Conservation (phyloP, 805 yeast genomes). For the Ascoidea rubescens region DNA sequence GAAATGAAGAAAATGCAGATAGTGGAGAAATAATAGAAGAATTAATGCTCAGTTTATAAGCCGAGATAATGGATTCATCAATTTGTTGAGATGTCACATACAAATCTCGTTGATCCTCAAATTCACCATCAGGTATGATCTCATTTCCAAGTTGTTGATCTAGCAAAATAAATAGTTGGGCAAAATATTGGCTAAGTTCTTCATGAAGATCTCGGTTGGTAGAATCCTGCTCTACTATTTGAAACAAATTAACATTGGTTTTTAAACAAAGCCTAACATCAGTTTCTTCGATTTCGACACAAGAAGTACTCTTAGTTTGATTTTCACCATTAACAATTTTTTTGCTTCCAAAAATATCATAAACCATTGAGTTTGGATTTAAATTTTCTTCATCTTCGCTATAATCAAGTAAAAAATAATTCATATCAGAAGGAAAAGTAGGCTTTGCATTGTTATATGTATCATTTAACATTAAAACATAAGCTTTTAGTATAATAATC, state of each 20-base stretch:
- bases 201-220: constrained; percentile 30
- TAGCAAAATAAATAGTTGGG: constrained; percentile 38
- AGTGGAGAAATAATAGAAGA: background rate
- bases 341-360: constrained; percentile 18
- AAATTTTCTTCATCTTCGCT: constrained; percentile 15
- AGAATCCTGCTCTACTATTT: background rate
- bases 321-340: constrained; percentile 18
- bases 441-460: constrained; percentile 45
- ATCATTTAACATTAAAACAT: constrained; percentile 57
- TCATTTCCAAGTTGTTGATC: constrained; percentile 42
- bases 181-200: constrained; percentile 50
- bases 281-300: background rate
- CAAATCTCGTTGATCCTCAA: no score
- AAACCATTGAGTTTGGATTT: constrained; percentile 12
- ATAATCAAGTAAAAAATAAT: background rate
- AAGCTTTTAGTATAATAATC: constrained; percentile 56
- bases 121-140: background rate
- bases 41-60: background rate
- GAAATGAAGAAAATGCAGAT: constrained; percentile 7
- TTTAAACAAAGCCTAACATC: background rate
- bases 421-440: constrained; percentile 51
- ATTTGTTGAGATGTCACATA: background rate
- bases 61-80: background rate
- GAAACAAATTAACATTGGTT: background rate
- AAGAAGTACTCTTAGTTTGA: constrained; percentile 14